Evolutionary conservation across 176 grass and related monocot genomes (phyloP).

Genomic region (Hordeum marinum): DNA sequence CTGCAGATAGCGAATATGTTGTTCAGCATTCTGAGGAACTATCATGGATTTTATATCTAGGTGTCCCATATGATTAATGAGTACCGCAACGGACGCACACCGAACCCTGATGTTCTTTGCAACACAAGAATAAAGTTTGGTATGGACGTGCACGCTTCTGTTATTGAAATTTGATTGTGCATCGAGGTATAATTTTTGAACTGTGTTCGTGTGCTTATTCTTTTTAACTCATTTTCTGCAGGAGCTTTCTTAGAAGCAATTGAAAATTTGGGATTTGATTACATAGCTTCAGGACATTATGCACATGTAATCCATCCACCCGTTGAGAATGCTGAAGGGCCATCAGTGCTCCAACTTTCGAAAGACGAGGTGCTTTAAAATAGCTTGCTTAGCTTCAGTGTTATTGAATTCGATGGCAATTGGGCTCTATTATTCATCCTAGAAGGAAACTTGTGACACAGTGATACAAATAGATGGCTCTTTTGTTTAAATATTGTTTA

Average conservation of each 20-base stretch:
- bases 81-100: slow-evolving; percentile 74
- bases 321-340: slow-evolving; percentile 20
- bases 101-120: slow-evolving; percentile 95
- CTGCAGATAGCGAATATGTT: neutral
- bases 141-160: slow-evolving; percentile 12
- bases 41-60: slow-evolving; percentile 44
- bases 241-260: slow-evolving; percentile 86
- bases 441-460: neutral
- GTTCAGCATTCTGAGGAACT: slow-evolving; percentile 3
- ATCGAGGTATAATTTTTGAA: neutral
- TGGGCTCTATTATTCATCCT: neutral
- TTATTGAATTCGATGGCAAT: neutral
- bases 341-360: slow-evolving; percentile 71
- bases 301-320: slow-evolving; percentile 67
- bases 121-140: slow-evolving; percentile 99
- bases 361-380: slow-evolving; percentile 53
- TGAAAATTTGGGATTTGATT: slow-evolving; percentile 75
- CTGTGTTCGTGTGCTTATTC: neutral
- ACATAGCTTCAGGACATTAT: slow-evolving; percentile 98
- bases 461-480: neutral
- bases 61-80: slow-evolving; percentile 93
- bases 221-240: slow-evolving; percentile 16
- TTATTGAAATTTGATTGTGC: neutral
- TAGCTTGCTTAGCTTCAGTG: neutral
- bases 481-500: slow-evolving; percentile 9